Base-by-base conservation (phyloP, 2,329 filamentous ascomycete species). In the Plenodomus biglobosus region DNA sequence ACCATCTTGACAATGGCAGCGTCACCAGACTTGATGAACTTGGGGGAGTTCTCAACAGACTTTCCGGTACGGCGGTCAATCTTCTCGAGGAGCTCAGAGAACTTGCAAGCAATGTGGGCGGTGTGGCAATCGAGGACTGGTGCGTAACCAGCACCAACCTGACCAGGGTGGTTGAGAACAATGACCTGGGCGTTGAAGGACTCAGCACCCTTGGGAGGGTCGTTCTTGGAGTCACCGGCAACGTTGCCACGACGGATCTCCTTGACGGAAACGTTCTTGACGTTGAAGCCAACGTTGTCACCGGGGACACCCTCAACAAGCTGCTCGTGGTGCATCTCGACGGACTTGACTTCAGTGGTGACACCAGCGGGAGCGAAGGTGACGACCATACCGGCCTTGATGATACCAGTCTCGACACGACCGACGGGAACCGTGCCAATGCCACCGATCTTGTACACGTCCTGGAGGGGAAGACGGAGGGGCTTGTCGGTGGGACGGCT, bases 261-360 rank as follows among this genome's bases (percentile, higher is more conserved):
- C 92, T 99, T 99, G 83, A 99, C 94, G 80, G 94, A 97, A 74
- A 99, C 94, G 94, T 99, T 99, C 92, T 99, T 99, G 83, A 99
- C 92, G 90, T 99, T 99, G 92, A 99, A 99, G 73, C 94, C 94
- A 78, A 99, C 94, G 85, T 99, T 99, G 90, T 99, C 94, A 87
- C 94, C 94, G 75, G 94, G 94, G 66, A 89, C 75, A 89, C 94
- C 94, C 85, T 96, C 87, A 64, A 77, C 57, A 70, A 99, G 92
- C 88, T 96, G 92, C 85, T 96, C 90, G 91, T 97, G 92, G 87
- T 96, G 92, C 94, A 99, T 99, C 85, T 99, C 94, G 74, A 99
- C 94, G 80, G 92, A 97, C 91, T 99, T 99, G 86, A 97, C 94
- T 90, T 99, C 94, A 85, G 94, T 97, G 87, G 94, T 97, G 78